Evolutionary conservation across 106 monocot species (phyloP), one percentile per base, ranked within the genome.

Genomic region (Dioscorea dumetorum): DNA sequence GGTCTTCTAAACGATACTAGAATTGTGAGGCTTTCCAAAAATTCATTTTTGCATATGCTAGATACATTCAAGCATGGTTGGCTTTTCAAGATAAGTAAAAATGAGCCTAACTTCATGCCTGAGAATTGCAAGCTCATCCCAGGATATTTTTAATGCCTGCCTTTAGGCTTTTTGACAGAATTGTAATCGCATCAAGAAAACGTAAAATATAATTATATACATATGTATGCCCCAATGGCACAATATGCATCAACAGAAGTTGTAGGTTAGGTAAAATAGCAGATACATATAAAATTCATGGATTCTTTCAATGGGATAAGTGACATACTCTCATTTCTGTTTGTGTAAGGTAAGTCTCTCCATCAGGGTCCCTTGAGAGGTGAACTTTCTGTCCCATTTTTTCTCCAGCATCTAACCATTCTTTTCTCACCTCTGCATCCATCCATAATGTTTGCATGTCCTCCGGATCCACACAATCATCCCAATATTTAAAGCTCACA

Each of bases 361-460:
- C 99, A 62, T 99, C 99, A 50, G 99, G 99, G 70, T 99, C 99
- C 12, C 99, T 69, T 22, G 99, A 99, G 67, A 99, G 74, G 33
- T 83, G 99, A 74, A 93, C 87, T 66, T 82, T 93, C 20, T 78
- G 73, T 14, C 82, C 90, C 53, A 48, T 72, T 49, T 20, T 81
- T 66, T 93, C 93, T 48, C 93, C 93, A 62, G 76, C 99, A 67
- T 85, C 93, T 28, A 63, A 75, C 99, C 99, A 99, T 73, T 99
- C 99, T 72, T 90, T 90, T 20, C 74, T 75, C 48, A 99, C 99
- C 9, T 76, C 82, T 33, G 71, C 34, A 77, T 90, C 83, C 67
- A 51, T 69, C 99, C 99, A 99, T 87, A 99, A 72, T 41, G 78
- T 61, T 49, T 81, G 54, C 79, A 99, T 79, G 49, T 99, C 99